Percentiles rank a stretch among this genome's conserved stretches.
These are phyloP conservation scores for Ampelomyces quisqualis DNA, from an alignment of 2,329 filamentous ascomycete species.

Conservation along the genomic window DNA sequence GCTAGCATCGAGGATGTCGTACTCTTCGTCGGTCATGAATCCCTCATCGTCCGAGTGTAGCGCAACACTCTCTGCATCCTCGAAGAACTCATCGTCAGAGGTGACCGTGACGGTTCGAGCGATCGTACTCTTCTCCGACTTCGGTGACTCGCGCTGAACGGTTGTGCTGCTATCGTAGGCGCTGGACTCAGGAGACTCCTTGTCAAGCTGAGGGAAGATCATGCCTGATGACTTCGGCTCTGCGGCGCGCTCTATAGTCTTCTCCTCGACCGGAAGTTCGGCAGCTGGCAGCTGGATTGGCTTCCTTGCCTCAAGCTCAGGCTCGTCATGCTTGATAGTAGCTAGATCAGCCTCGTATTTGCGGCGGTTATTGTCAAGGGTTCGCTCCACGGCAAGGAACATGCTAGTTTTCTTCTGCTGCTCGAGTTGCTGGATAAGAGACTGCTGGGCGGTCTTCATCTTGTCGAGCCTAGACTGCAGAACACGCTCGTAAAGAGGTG, in stretches of 20 bases:
- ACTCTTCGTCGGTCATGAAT: slow-evolving; percentile 96
- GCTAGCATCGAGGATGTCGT: slow-evolving; percentile 92
- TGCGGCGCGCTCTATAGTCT: slow-evolving; percentile 16
- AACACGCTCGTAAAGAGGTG: slow-evolving; percentile 26
- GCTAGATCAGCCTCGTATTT: slow-evolving; percentile 35
- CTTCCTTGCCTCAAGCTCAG: slow-evolving; percentile 24
- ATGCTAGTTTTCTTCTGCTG: slow-evolving; percentile 32
- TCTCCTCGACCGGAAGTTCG: slow-evolving; percentile 41
- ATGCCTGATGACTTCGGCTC: slow-evolving; percentile 58
- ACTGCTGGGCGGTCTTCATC: slow-evolving; percentile 20
- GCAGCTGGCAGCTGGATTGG: slow-evolving; percentile 21
- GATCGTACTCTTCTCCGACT: slow-evolving; percentile 31
- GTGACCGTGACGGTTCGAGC: slow-evolving; percentile 39
- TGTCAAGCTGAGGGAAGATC: slow-evolving; percentile 96
- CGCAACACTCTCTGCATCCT: slow-evolving; percentile 61
- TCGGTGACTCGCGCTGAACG: slow-evolving; percentile 26
- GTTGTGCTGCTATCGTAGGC: slow-evolving; percentile 62
- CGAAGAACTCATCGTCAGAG: slow-evolving; percentile 55
- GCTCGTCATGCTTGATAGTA: slow-evolving; percentile 31
- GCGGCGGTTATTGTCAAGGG: slow-evolving; percentile 35
- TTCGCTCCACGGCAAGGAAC: slow-evolving; percentile 42
- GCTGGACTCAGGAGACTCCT: slow-evolving; percentile 83
- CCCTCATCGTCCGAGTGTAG: slow-evolving; percentile 62
- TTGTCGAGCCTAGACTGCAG: slow-evolving; percentile 29
- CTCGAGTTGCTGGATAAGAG: slow-evolving; percentile 23